Conservation (phyloP, 306 rosid species). For the Cucurbita argyrosperma region DNA sequence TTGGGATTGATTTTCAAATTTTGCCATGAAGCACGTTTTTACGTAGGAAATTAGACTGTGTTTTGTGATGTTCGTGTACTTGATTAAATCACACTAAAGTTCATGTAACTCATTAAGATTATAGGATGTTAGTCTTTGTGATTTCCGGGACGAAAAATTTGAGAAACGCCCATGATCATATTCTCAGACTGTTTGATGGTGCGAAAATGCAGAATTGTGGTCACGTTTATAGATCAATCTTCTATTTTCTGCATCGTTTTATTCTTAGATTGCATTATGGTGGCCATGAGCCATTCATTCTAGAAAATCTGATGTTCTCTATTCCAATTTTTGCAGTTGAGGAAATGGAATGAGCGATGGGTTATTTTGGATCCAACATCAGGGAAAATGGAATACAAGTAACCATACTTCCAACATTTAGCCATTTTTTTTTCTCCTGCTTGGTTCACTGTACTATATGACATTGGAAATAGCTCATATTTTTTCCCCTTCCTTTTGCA, state of each 20-base stretch:
- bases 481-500: slow-evolving; percentile 1
- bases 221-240: not conserved
- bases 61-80: not conserved
- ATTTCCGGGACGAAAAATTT: not conserved
- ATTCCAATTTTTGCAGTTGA: slow-evolving; percentile 31
- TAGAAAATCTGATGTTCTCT: not conserved
- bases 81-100: not conserved
- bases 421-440: not conserved
- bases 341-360: slow-evolving; percentile 99
- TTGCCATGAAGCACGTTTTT: not conserved
- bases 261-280: not conserved
- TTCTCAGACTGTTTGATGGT: not conserved
- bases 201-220: not conserved
- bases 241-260: not conserved
- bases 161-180: not conserved
- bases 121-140: not conserved
- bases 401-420: slow-evolving; percentile 15
- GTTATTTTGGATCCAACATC: slow-evolving; percentile 81
- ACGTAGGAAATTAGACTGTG: not conserved
- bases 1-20: not conserved
- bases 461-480: not conserved
- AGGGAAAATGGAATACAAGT: slow-evolving; percentile 99
- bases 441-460: slow-evolving; percentile 1
- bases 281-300: not conserved
- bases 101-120: not conserved